Evolutionary conservation across 352 stramenopile species (phyloP).

Genomic region (Lagenidium sp.): DNA sequence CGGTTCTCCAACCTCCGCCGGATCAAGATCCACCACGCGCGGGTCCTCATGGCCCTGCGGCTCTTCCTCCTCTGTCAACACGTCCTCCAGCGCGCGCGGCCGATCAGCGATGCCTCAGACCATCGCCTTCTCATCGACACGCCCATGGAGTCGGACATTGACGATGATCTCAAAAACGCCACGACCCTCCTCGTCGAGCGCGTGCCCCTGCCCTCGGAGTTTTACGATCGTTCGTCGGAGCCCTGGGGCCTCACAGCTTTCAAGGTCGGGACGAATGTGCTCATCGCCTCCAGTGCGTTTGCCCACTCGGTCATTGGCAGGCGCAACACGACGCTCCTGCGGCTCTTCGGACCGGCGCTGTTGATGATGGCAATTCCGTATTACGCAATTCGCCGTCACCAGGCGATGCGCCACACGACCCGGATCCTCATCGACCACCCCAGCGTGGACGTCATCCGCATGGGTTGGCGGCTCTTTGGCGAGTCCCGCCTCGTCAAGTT

Average conservation of each 20-base stretch:
- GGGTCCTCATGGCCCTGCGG: slow-evolving; percentile 75
- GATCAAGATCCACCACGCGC: slow-evolving; percentile 80
- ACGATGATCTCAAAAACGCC: slow-evolving; percentile 83
- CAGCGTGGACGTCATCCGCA: slow-evolving; percentile 79
- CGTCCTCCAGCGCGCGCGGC: slow-evolving; percentile 67
- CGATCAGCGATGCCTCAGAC: slow-evolving; percentile 61
- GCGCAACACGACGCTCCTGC: slow-evolving; percentile 56
- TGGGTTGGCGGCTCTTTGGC: slow-evolving; percentile 77
- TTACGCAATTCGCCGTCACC: slow-evolving; percentile 67
- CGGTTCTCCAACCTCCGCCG: slow-evolving; percentile 75
- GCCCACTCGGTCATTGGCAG: slow-evolving; percentile 57
- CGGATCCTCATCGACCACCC: slow-evolving; percentile 74
- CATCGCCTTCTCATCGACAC: slow-evolving; percentile 75
- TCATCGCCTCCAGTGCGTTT: slow-evolving; percentile 71
- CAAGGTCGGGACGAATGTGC: slow-evolving; percentile 74
- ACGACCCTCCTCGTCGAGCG: slow-evolving; percentile 70
- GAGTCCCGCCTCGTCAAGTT: slow-evolving; percentile 67
- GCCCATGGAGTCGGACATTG: slow-evolving; percentile 80
- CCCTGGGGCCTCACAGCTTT: slow-evolving; percentile 71
- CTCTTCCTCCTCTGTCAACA: slow-evolving; percentile 79
- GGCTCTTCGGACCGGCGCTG: slow-evolving; percentile 42
- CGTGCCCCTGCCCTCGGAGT: slow-evolving; percentile 73
- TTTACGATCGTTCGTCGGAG: slow-evolving; percentile 79
- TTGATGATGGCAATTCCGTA: slow-evolving; percentile 71
- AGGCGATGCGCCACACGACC: slow-evolving; percentile 63